A percentile compares a stretch with the other conserved stretches of the same genome.
phyloP scores from a whole-genome alignment of 352 stramenopile genomes.

The Phytophthora cryptogea region DNA sequence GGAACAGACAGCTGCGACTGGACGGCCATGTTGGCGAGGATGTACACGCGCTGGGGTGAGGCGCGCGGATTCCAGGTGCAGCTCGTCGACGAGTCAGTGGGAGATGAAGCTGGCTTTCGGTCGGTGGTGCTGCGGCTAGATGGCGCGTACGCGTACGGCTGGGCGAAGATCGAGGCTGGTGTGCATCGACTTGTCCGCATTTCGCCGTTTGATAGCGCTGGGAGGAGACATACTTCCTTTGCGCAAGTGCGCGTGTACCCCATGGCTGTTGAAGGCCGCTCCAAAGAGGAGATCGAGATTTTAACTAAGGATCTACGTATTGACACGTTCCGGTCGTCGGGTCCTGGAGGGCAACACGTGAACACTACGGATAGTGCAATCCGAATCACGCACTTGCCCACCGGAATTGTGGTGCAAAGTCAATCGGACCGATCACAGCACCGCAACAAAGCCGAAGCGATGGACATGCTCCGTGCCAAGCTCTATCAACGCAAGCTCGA shows the following conservation, averaged over 20 bases:
- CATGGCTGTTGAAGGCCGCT: conserved; percentile 42
- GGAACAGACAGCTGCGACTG: conserved; percentile 97
- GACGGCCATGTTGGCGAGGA: conserved; percentile 94
- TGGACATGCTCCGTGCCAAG: conserved; percentile 83
- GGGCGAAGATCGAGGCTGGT: conserved; percentile 93
- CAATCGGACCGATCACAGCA: conserved; percentile 94
- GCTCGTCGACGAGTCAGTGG: conserved; percentile 87
- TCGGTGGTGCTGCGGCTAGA: conserved; percentile 63
- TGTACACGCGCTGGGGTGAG: conserved; percentile 91
- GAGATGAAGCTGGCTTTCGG: conserved; percentile 73
- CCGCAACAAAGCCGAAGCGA: conserved; percentile 93
- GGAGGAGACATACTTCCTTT: conserved; percentile 95
- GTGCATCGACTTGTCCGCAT: conserved; percentile 95
- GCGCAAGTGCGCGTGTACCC: conserved; percentile 86
- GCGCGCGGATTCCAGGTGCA: conserved; percentile 66
- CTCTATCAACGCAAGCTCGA: conserved; percentile 76
- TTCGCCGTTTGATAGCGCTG: conserved; percentile 95
- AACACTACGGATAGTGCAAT: conserved; percentile 98
- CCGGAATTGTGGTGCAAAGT: conserved; percentile 93
- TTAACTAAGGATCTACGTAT: conserved; percentile 90
- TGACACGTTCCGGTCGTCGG: conserved; percentile 93
- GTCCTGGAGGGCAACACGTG: conserved; percentile 95
- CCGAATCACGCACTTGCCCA: conserved; percentile 95
- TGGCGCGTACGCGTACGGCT: conserved; percentile 90
- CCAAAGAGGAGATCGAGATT: conserved; percentile 58